phyloP scores from a whole-genome alignment of 345 rosid genomes.

The Populus deltoides region DNA sequence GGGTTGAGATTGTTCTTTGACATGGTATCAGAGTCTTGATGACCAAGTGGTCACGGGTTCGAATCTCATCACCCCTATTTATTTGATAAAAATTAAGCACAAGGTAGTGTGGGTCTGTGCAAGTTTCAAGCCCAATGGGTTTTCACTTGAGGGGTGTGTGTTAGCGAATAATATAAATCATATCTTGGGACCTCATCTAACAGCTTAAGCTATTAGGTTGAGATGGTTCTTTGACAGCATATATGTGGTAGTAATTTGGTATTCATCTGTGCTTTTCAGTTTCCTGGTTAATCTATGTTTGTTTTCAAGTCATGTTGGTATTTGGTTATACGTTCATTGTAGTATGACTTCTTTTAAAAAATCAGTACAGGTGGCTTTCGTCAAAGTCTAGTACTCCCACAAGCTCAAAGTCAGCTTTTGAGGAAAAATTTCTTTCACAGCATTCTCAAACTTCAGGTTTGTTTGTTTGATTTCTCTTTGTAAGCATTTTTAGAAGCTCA shows the following conservation, averaged over 20 bases:
- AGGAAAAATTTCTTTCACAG: constrained; percentile 94
- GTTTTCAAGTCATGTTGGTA: constrained; percentile 6
- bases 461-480: not conserved
- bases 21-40: no score
- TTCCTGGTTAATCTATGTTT: not conserved
- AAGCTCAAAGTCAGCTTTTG: constrained; percentile 72
- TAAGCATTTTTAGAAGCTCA: not conserved
- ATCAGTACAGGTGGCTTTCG: constrained; percentile 99
- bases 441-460: constrained; percentile 93
- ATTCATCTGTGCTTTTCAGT: not conserved
- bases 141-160: no score
- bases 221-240: no score
- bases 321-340: constrained; percentile 9
- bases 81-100: no score
- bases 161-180: no score
- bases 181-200: no score
- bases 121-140: no score
- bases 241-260: not conserved
- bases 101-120: no score
- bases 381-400: constrained; percentile 64
- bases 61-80: no score
- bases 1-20: no score
- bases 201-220: no score
- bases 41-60: no score
- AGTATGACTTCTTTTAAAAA: constrained; percentile 31